Conservation (phyloP, 1,284 basidiomycete genomes). For the Meripilus lineatus region DNA sequence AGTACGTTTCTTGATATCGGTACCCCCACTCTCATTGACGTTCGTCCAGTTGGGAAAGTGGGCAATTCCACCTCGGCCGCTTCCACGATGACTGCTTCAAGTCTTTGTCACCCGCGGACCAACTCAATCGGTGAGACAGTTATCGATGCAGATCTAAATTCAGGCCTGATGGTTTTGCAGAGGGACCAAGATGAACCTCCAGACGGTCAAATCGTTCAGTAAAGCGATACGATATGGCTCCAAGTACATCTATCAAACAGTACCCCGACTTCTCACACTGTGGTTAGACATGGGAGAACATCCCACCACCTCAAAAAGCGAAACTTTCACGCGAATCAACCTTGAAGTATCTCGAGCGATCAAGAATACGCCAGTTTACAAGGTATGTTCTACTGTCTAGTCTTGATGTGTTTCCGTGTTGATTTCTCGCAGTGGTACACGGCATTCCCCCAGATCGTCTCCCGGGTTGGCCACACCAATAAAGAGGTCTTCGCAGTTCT, state of each 20-base stretch:
- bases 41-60: conserved; percentile 73
- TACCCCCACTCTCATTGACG: conserved; percentile 7
- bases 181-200: conserved; percentile 53
- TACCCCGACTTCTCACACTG: conserved; percentile 91
- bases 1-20: conserved; percentile 37
- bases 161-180: conserved; percentile 29
- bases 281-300: conserved; percentile 94
- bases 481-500: conserved; percentile 65
- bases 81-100: conserved; percentile 81
- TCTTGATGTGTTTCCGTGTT: too few relatives aligned
- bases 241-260: conserved; percentile 95
- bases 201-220: conserved; percentile 67
- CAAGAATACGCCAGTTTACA: conserved; percentile 67
- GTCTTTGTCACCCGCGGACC: conserved; percentile 42
- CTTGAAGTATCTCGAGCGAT: conserved; percentile 50
- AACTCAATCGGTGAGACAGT: conserved; percentile 49
- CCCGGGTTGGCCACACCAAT: conserved; percentile 84
- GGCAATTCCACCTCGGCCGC: conserved; percentile 81
- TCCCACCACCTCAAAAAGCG: conserved; percentile 25
- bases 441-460: conserved; percentile 96
- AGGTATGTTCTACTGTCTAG: conserved; percentile 42
- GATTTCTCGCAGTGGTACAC: conserved; percentile 76
- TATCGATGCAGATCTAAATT: conserved; percentile 1
- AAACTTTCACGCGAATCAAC: conserved; percentile 55
- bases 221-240: conserved; percentile 81